Evolutionary conservation across 495 filamentous ascomycete genomes (phyloP), one percentile per base, ranked within the genome.

Genomic region (Hyaloscypha finlandica): DNA sequence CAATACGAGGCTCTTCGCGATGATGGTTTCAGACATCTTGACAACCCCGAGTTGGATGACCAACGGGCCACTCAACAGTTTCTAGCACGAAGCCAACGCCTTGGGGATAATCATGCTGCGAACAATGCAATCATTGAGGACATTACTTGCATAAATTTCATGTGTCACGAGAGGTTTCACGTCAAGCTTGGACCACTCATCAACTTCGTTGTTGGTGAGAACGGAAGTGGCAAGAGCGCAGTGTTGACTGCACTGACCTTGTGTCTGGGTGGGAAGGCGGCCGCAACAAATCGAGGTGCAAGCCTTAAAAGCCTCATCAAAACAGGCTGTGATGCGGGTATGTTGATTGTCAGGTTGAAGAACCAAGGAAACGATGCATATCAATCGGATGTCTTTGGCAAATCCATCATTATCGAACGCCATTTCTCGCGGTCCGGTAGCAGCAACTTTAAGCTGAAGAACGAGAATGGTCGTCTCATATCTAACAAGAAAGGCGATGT

Each of bases 211-310:
- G 92, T 97, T 63, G 95, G 95, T 3, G 92, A 96, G 73, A 99
- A 99, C 76, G 95, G 95, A 51, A 98, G 95, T 73, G 95, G 95
- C n/a, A 99, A 99, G 80, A 97, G 94, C 75, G 95, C 95, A 29
- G 88, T 98, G 25, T 79, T 99, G n/a, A 97, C 95, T 2, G 95
- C 92, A 8, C 86, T 99, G 63, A 97, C 93, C 0, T 81, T 99
- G 35, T 98, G 96, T 72, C 83, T 99, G 8, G 96, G 95, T 42
- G 95, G 92, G 3, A 97, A 97, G 75, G 92, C 94, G n/a, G 90
- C 89, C 54, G 85, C 92, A 4, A 98, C 95, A n/a, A 97, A 97
- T 73, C 88, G 95, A 59, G 95, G 94, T n/a, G 89, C 90, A 65
- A 95, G 89, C 68, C 76, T 98, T 53, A 97, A 96, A 76, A 90